A percentile compares a stretch with the other conserved stretches of the same genome.
These are phyloP conservation scores for Rubus parviflorus DNA, from an alignment of 306 rosid genomes.

Conservation along the genomic window DNA sequence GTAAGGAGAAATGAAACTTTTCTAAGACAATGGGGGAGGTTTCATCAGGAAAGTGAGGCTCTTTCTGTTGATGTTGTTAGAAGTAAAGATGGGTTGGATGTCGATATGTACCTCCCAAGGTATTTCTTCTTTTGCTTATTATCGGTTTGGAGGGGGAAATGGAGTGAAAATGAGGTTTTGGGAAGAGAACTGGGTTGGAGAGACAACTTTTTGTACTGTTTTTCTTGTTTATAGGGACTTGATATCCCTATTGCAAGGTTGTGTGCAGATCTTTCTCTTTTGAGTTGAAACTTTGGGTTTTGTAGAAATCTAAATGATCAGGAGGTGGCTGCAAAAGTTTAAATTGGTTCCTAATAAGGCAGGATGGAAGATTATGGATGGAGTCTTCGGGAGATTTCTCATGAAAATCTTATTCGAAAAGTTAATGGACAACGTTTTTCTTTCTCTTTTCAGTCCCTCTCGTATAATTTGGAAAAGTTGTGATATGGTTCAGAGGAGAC, in stretches of 20 bases:
- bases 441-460: not conserved
- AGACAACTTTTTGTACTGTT: not conserved
- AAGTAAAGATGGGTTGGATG: not conserved
- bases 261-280: not conserved
- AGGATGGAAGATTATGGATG: not conserved
- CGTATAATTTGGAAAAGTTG: not conserved
- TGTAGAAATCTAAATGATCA: not conserved
- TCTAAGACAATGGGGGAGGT: not conserved
- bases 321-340: not conserved
- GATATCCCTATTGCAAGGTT: too few relatives aligned
- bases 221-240: not conserved
- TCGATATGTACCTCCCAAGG: not conserved
- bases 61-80: not conserved
- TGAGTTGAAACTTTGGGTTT: not conserved
- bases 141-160: not conserved
- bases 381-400: not conserved
- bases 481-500: not conserved
- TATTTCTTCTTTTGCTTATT: not conserved
- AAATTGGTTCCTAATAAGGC: not conserved
- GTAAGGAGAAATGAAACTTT: not conserved
- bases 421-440: not conserved
- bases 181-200: not conserved
- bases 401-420: not conserved
- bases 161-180: not conserved
- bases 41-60: not conserved